Evolutionary conservation across 148 eudicot species (phyloP), one percentile per base, ranked within the genome.

Genomic region (Bassia scoparia): DNA sequence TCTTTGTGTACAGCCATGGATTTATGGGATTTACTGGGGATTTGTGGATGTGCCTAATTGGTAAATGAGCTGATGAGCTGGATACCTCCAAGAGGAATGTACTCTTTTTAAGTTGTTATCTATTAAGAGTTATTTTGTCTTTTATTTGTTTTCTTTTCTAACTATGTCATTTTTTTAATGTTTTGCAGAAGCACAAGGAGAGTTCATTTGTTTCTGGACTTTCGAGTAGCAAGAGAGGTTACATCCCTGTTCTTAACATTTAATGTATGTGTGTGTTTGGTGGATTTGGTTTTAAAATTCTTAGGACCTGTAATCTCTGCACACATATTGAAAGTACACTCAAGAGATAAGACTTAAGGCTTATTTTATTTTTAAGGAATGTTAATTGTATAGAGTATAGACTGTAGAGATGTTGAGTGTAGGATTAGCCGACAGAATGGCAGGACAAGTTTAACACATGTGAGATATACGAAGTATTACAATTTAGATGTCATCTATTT

Each of bases 31-130:
- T 80, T 74, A 74, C 81, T 83, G 24, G 81, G 83, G 86, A 77
- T 77, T 83, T 77, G 86, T 74, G 73, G 78, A 61, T 75, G 83
- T 79, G 80, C 46, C 61, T 74, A 71, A 70, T 83, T 77, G 78
- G 77, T 80, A 80, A 77, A 23, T 70, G 81, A 80, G 79, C 75
- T 77, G 60, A 61, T 83, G 76, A 83, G 86, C 86, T 83, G 86
- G 79, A 74, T 61, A 59, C 81, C 77, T 83, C 76, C 76, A 66
- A 38, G 76, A 61, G 46, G 84, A 82, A 82, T 78, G 81, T 82
- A 82, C 78, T 31, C 26, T 68, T 55, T 67, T 37, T 71, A 0
- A 16, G 11, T 64, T 49, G 31, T 65, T n/a, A 58, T 61, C 23
- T 73, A 41, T 26, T 20, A 24, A 41, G 18, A 34, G 24, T 24